Percentiles rank a stretch among this genome's conserved stretches.
phyloP scores from a whole-genome alignment of 148 eudicot species.

The Talinum fruticosum region DNA sequence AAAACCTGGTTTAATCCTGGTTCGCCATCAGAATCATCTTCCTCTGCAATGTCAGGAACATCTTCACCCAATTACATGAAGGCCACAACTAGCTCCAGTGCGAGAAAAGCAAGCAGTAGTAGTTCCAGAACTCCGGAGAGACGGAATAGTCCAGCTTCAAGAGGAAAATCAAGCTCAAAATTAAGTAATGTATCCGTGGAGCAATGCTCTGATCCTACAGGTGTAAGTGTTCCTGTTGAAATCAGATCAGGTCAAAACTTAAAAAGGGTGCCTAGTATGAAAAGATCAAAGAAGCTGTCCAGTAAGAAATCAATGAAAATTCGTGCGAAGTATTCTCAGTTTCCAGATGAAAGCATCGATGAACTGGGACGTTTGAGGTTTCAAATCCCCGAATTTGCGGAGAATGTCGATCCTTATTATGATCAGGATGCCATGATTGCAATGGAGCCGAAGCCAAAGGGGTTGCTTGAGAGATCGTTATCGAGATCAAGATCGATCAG shows the following conservation, averaged over 20 bases:
- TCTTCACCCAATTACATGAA: conserved; percentile 44
- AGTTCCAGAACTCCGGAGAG: neutral
- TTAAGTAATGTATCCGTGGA: conserved; percentile 7
- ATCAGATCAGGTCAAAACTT: conserved; percentile 22
- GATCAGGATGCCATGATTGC: conserved; percentile 23
- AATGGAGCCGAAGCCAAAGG: conserved; percentile 26
- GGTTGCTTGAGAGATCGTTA: conserved; percentile 38
- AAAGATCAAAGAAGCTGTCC: conserved; percentile 27
- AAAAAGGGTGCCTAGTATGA: conserved; percentile 33
- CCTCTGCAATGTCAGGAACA: conserved; percentile 21
- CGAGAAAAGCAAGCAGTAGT: conserved; percentile 35
- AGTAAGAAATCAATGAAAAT: conserved; percentile 34
- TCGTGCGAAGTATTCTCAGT: conserved; percentile 29
- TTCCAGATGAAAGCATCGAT: conserved; percentile 9
- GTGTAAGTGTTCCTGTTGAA: conserved; percentile 16
- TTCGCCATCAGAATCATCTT: conserved; percentile 16
- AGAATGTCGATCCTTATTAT: neutral
- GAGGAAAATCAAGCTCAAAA: conserved; percentile 9
- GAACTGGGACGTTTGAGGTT: neutral
- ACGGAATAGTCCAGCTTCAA: conserved; percentile 7
- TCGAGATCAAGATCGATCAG: conserved; percentile 50
- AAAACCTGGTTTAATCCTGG: conserved; percentile 24
- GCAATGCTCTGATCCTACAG: conserved; percentile 22
- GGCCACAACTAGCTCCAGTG: conserved; percentile 44
- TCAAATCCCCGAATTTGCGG: conserved; percentile 9